Percentiles rank a stretch among this genome's conserved stretches.
phyloP scores from a whole-genome alignment of 352 stramenopile species.

The Pythium plurisporium region DNA sequence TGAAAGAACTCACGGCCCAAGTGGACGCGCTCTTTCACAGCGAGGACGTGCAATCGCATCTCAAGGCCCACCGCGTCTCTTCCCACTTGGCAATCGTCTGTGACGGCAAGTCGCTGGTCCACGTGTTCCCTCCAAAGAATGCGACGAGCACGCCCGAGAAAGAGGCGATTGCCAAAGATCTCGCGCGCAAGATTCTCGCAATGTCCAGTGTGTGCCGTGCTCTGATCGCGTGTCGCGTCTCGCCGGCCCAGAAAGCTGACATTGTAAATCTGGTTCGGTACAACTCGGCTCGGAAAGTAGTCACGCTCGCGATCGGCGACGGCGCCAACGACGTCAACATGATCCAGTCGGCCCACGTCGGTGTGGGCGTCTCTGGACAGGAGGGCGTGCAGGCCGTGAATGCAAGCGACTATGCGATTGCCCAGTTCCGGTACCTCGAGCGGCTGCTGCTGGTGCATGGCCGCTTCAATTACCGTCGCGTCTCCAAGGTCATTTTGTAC shows the following conservation, averaged over 20 bases:
- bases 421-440: constrained; percentile 79
- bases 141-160: constrained; percentile 22
- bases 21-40: constrained; percentile 48
- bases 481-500: constrained; percentile 94
- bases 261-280: constrained; percentile 95
- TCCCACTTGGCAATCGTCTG: constrained; percentile 46
- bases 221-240: constrained; percentile 87
- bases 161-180: constrained; percentile 36
- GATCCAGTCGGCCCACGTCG: constrained; percentile 98
- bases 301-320: constrained; percentile 97
- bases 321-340: constrained; percentile 99
- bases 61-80: constrained; percentile 38
- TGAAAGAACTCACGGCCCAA: constrained; percentile 39
- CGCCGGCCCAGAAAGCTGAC: constrained; percentile 86
- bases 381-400: constrained; percentile 91
- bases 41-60: constrained; percentile 43
- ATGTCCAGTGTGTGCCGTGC: constrained; percentile 70
- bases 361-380: constrained; percentile 96
- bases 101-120: constrained; percentile 68
- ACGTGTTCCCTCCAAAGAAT: constrained; percentile 62
- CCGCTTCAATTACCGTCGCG: constrained; percentile 95
- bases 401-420: constrained; percentile 76
- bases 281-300: constrained; percentile 64
- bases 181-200: constrained; percentile 60
- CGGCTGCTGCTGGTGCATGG: constrained; percentile 71